These are phyloP conservation scores for Mortierella sp. DNA, from an alignment of 371 early-diverging fungal species.

Conservation along the genomic window DNA sequence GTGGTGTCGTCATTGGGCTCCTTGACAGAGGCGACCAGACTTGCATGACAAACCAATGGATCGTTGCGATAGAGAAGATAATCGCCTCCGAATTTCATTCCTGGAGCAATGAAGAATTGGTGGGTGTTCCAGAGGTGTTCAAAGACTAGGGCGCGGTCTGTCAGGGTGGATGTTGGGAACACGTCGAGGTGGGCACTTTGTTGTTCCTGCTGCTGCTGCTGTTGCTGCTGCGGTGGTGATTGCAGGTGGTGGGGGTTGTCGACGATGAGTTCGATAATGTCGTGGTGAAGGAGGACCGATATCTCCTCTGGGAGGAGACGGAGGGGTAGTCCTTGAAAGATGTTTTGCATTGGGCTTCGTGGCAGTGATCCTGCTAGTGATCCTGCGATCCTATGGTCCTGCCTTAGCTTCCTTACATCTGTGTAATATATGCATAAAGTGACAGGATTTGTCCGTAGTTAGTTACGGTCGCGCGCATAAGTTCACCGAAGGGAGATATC, in stretches of 20 bases:
- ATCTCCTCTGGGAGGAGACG: conserved; percentile 44
- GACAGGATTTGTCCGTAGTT: background rate
- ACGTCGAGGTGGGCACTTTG: background rate
- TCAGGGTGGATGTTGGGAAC: background rate
- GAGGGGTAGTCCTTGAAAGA: conserved; percentile 52
- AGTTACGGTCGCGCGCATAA: background rate
- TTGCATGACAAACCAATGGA: conserved; percentile 49
- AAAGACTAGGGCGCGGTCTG: conserved; percentile 8
- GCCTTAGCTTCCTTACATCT: conserved; percentile 41
- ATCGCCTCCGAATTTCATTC: conserved; percentile 57
- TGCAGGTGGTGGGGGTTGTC: background rate
- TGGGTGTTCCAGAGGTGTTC: conserved; percentile 35
- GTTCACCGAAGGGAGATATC: background rate
- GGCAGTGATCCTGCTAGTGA: conserved; percentile 45
- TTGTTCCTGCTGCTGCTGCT: background rate
- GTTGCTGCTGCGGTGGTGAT: background rate
- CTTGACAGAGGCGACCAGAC: conserved; percentile 37
- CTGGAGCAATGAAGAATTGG: conserved; percentile 43
- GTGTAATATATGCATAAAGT: background rate
- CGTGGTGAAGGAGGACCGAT: conserved; percentile 21
- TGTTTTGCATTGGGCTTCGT: conserved; percentile 51
- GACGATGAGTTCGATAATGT: conserved; percentile 15
- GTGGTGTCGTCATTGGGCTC: background rate
- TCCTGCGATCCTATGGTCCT: conserved; percentile 35
- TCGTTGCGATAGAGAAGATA: conserved; percentile 51